Evolutionary conservation across 225 moss, liverwort and hornwort genomes (phyloP), one percentile per base, ranked within the genome.

Genomic region (Lunularia cruciata): DNA sequence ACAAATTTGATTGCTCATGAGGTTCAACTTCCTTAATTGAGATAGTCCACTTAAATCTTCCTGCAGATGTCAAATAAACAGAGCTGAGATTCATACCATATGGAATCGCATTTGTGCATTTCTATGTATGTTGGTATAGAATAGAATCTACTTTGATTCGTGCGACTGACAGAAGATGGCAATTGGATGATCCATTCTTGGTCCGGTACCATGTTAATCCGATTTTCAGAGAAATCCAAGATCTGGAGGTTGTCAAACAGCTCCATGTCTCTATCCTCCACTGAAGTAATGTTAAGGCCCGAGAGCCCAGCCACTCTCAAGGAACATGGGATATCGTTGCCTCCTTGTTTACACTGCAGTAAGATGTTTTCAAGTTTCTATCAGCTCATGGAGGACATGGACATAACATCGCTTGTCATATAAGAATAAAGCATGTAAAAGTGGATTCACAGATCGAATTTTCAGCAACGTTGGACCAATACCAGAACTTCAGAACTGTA

Each of bases 341-440:
- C 60, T 47, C 71, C 71, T 22, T 54, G 37, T 18, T 15, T 33
- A 46, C 71, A 71, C 71, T 71, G 71, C 60, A 11, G n/a, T n/a
- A n/a, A n/a, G 23, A 57, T 20, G 2, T 61, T 8, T 22, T 26
- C 23, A 12, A 3, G 27, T 27, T 6, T 54, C 3, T 10, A 54
- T 54, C 8, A 61, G 61, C 19, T 25, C 1, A n/a, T 12, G 3
- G 22, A 11, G 6, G n/a, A n/a, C n/a, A n/a, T n/a, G n/a, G n/a
- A n/a, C n/a, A n/a, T n/a, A n/a, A n/a, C n/a, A n/a, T n/a, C n/a
- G n/a, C n/a, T n/a, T n/a, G n/a, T n/a, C n/a, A n/a, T n/a, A n/a
- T n/a, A n/a, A n/a, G n/a, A n/a, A n/a, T n/a, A n/a, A n/a, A n/a
- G n/a, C n/a, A n/a, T n/a, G n/a, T n/a, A n/a, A n/a, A n/a, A n/a